Evolutionary conservation across 768 basidiomycete species (phyloP), one percentile per base, ranked within the genome.

Genomic region (Butyriboletus loyo): DNA sequence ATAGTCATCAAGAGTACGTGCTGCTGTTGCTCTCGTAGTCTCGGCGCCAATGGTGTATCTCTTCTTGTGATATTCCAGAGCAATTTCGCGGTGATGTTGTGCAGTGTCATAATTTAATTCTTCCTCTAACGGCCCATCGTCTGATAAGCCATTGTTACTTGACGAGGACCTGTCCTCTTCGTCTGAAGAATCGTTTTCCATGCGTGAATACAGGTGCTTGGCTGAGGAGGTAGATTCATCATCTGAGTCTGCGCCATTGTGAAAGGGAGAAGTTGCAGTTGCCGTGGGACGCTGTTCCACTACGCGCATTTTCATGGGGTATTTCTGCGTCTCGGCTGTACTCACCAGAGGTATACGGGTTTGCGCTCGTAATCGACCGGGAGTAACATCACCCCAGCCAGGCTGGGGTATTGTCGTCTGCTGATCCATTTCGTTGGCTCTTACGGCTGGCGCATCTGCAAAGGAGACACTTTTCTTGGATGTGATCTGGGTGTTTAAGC

Each of bases 31-130:
- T 36, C 73, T 72, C 14, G 78, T 72, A 39, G 81, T 78, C 41
- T 77, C 78, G 35, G 77, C 72, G 1, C 83, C 82, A 46, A 90
- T 77, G 17, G 72, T 72, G 32, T 68, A 70, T 44, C 86, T 81
- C 64, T 83, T 86, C 56, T 76, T 70, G 65, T 85, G 75, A 62
- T 92, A 91, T 57, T 83, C 83, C 37, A 90, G 61, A 17, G 85
- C 83, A 57, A 91, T 78, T 65, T 90, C 88, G 27, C 87, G 83
- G 57, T 89, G 86, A 59, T 87, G 86, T 46, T 74, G 79, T 22
- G 81, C 85, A 44, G 73, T 75, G 57, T 88, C 82, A 30, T 83
- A 70, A 59, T 89, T 84, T 24, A 76, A 72, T 37, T 76, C 79
- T 37, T 84, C 80, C 44, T 77, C 73, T 43, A 72, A 53, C 2